Evolutionary conservation across 371 early-diverging fungal genomes (phyloP).

Genomic region (Neoconidiobolus thromboides): DNA sequence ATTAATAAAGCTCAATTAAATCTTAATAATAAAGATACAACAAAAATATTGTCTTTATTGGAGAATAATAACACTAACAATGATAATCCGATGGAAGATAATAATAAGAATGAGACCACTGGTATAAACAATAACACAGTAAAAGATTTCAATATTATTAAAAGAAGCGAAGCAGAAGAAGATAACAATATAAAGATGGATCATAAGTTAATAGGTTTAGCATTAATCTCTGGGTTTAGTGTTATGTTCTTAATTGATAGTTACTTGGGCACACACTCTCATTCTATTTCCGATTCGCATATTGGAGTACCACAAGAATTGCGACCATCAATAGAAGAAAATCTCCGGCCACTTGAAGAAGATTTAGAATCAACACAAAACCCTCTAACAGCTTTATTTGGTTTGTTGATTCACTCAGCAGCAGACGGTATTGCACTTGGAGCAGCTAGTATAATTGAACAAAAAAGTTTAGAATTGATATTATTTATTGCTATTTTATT

Average conservation of each 20-base stretch:
- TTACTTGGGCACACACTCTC: slow-evolving; percentile 35
- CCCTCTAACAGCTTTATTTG: slow-evolving; percentile 33
- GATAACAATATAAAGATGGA: slow-evolving; percentile 6
- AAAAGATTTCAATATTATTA: not conserved
- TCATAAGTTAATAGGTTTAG: slow-evolving; percentile 53
- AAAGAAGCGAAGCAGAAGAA: not conserved
- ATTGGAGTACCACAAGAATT: slow-evolving; percentile 9
- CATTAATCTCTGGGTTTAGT: slow-evolving; percentile 64
- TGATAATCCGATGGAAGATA: not conserved
- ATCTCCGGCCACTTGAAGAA: slow-evolving; percentile 17
- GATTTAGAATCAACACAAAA: slow-evolving; percentile 11
- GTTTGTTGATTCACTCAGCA: slow-evolving; percentile 80
- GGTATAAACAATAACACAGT: not conserved
- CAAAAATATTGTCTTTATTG: not conserved
- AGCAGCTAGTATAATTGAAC: slow-evolving; percentile 36
- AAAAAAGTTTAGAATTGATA: slow-evolving; percentile 54
- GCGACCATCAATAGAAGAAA: slow-evolving; percentile 8
- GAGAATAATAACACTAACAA: not conserved
- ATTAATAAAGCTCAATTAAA: slow-evolving; percentile 24
- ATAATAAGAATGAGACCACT: not conserved
- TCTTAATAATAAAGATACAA: not conserved
- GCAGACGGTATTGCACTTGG: slow-evolving; percentile 93
- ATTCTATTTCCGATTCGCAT: slow-evolving; percentile 4
- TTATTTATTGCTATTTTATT: slow-evolving; percentile 91
- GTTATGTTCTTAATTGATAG: slow-evolving; percentile 74